Percentiles rank a stretch among this genome's conserved stretches.
These are phyloP conservation scores for Patellifolia procumbens DNA, from an alignment of 179 eudicot species.

Conservation along the genomic window DNA sequence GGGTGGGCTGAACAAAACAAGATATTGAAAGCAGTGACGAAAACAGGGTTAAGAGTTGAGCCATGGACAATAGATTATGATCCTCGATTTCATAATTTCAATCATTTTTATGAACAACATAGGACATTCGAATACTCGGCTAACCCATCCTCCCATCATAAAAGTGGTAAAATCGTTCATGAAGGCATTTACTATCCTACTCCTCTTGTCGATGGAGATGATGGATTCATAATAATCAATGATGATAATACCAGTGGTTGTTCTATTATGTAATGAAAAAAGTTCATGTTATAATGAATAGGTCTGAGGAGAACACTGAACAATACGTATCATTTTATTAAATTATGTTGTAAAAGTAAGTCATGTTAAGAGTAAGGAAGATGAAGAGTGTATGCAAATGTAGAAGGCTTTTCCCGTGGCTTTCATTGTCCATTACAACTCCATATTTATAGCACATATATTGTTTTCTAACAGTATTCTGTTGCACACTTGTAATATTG, in stretches of 20 bases:
- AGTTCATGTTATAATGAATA: too few relatives aligned
- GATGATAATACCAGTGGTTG: slow-evolving; percentile 28
- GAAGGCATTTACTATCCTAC: background rate
- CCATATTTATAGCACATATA: too few relatives aligned
- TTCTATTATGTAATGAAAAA: slow-evolving; percentile 10
- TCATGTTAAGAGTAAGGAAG: too few relatives aligned
- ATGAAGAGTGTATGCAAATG: too few relatives aligned
- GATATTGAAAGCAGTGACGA: slow-evolving; percentile 46
- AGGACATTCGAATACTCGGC: slow-evolving; percentile 9
- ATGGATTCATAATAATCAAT: slow-evolving; percentile 6
- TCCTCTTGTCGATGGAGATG: background rate
- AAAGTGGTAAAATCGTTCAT: slow-evolving; percentile 20
- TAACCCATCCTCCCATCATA: slow-evolving; percentile 19
- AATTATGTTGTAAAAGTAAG: too few relatives aligned
- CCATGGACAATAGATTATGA: slow-evolving; percentile 57
- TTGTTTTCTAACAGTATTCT: too few relatives aligned
- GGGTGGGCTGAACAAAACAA: slow-evolving; percentile 50
- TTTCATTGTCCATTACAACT: too few relatives aligned
- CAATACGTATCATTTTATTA: too few relatives aligned
- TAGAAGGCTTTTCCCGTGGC: too few relatives aligned
- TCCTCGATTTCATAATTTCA: slow-evolving; percentile 41
- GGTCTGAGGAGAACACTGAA: background rate
- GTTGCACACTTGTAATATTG: too few relatives aligned
- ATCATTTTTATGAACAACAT: slow-evolving; percentile 31
- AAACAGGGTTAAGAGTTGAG: slow-evolving; percentile 53